Evolutionary conservation across 2,329 filamentous ascomycete genomes (phyloP).

Genomic region (Mycosphaerella arachidis): DNA sequence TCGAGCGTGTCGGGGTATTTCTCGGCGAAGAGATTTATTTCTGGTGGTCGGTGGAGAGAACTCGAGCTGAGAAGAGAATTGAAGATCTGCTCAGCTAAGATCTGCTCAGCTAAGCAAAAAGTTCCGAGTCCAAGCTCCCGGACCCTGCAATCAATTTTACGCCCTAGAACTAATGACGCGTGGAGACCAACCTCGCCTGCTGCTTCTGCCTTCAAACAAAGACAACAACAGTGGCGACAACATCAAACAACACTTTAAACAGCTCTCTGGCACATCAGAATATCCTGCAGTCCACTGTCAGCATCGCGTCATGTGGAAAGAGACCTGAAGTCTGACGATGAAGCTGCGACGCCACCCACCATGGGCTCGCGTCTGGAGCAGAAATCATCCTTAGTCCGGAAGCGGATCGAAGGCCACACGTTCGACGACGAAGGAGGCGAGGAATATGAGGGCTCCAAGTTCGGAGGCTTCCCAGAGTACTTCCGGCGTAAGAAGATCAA

Average conservation of each 20-base stretch:
- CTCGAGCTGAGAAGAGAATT: not conserved
- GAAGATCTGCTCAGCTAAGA: not conserved
- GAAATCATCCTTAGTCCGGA: slow-evolving; percentile 57
- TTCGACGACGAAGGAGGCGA: slow-evolving; percentile 81
- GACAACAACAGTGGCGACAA: not conserved
- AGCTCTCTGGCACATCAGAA: too few relatives aligned
- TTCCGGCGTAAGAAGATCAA: slow-evolving; percentile 96
- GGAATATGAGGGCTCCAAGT: slow-evolving; percentile 81
- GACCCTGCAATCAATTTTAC: not conserved
- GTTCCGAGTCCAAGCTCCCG: not conserved
- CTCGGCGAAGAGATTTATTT: not conserved
- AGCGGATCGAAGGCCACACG: slow-evolving; percentile 62
- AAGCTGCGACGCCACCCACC: slow-evolving; percentile 18
- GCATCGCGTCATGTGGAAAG: too few relatives aligned
- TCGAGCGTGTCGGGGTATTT: not conserved
- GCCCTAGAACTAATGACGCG: slow-evolving; percentile 1
- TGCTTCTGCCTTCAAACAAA: not conserved
- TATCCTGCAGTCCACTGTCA: too few relatives aligned
- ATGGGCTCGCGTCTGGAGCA: slow-evolving; percentile 62
- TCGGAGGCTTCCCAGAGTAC: slow-evolving; percentile 87
- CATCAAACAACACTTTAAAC: not conserved
- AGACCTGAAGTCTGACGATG: slow-evolving; percentile 7
- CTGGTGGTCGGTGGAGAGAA: not conserved
- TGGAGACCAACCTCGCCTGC: not conserved
- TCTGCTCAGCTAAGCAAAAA: not conserved